Conservation (phyloP, 176 grass and related monocot species). For the Cenchrus fungigraminus region DNA sequence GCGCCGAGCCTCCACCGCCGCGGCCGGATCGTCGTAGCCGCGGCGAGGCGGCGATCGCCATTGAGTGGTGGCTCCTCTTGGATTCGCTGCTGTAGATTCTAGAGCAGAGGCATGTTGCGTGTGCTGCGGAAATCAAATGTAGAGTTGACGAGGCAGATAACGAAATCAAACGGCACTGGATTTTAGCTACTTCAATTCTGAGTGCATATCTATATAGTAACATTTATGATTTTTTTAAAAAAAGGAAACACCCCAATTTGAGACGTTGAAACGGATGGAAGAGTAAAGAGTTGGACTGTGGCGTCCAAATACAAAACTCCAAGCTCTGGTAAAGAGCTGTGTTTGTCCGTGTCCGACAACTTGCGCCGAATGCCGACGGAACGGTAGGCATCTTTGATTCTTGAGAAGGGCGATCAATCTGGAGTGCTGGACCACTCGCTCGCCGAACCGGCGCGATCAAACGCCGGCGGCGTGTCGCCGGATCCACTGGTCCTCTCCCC, state of each 20-base stretch:
- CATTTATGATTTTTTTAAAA: too few relatives aligned
- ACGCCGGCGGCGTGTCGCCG: constrained; percentile 16
- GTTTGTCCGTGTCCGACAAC: too few relatives aligned
- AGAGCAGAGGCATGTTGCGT: background rate
- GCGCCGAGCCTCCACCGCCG: background rate
- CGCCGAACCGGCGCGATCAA: background rate
- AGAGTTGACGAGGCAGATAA: background rate
- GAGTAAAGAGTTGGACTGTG: too few relatives aligned
- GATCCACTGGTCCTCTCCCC: background rate
- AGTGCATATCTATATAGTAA: too few relatives aligned
- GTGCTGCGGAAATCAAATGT: background rate
- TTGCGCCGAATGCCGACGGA: too few relatives aligned
- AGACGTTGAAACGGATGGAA: too few relatives aligned
- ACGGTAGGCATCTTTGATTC: too few relatives aligned
- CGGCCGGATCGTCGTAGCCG: background rate
- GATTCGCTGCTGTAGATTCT: background rate
- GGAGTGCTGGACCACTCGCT: background rate
- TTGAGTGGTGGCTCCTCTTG: too few relatives aligned
- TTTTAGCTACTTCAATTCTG: background rate
- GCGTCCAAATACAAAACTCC: too few relatives aligned
- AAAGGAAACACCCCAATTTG: too few relatives aligned
- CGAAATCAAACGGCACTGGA: background rate
- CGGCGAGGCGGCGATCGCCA: background rate
- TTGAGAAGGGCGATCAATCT: too few relatives aligned
- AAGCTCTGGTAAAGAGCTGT: too few relatives aligned